Conservation (phyloP, 345 rosid genomes). For the Heritiera fomes region DNA sequence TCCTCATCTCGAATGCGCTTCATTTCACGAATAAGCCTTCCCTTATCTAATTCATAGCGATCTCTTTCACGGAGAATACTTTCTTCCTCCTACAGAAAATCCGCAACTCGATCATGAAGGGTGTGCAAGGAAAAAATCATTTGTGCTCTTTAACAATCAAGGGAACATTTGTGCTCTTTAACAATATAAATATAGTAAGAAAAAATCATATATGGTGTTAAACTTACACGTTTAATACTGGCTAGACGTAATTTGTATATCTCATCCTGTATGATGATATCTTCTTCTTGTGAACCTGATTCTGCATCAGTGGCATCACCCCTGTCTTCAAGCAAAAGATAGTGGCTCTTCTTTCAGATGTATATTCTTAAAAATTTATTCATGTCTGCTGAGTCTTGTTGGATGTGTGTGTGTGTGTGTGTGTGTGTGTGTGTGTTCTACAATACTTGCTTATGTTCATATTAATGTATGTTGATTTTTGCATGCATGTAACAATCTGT, state of each 20-base stretch:
- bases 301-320: constrained; percentile 78
- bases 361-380: not conserved
- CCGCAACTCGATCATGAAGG: constrained; percentile 22
- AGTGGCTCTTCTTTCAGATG: not conserved
- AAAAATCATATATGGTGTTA: constrained; percentile 22
- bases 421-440: not conserved
- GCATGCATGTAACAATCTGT: not conserved
- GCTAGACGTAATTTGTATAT: constrained; percentile 90
- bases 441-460: not conserved
- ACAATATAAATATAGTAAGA: not conserved
- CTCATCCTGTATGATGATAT: constrained; percentile 84
- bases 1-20: constrained; percentile 98
- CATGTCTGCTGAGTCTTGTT: not conserved
- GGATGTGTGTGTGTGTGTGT: not conserved
- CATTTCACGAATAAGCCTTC: constrained; percentile 95
- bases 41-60: constrained; percentile 94
- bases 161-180: constrained; percentile 1
- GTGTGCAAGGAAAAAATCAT: not conserved
- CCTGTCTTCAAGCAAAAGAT: constrained; percentile 63
- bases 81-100: constrained; percentile 82
- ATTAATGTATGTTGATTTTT: not conserved
- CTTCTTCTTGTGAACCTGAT: constrained; percentile 80
- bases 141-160: not conserved
- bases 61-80: constrained; percentile 89
- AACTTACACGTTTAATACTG: constrained; percentile 92